Evolutionary conservation across 306 rosid genomes (phyloP), one percentile per base, ranked within the genome.

Genomic region (Betula pendula): DNA sequence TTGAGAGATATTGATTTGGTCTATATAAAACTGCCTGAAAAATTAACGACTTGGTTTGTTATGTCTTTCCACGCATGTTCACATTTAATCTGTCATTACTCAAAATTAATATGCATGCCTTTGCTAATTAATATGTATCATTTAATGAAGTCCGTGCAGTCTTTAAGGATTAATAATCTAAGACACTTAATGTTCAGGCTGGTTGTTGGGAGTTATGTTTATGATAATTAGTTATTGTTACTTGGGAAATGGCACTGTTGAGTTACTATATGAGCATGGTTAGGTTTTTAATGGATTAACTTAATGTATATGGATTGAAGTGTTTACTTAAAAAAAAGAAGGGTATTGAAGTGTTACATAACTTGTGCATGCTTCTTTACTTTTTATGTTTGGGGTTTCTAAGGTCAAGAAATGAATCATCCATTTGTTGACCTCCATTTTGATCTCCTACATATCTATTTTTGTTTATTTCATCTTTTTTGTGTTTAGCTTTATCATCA

Each of bases 1-100:
- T 72, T 81, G 75, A 67, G 70, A 51, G 77, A 65, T 85, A 59
- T 63, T 73, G 66, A 77, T 71, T 51, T 70, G 45, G 17, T 24
- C 24, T 67, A 22, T 40, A 31, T 68, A 9, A 38, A 16, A 17
- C 59, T 19, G 49, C 75, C 70, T 66, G 70, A 63, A 53, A 42
- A 63, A 63, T 63, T 63, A n/a, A 63, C 6, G 14, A 17, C 25
- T 8, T 63, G 14, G 17, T 42, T 8, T 9, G 48, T 25, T 20
- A 20, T 47, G 22, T 15, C 24, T 29, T 31, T 70, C 38, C 10
- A 67, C 44, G 16, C 7, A 25, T 51, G 52, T 47, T 13, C 49
- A 44, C 16, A 45, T 20, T 5, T 51, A 52, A 27, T 24, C 5
- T 63, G 10, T 51, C 56, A 35, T 14, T 55, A 15, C 62, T 50